phyloP scores from a whole-genome alignment of 768 basidiomycete species.

The Mycena olivaceomarginata region DNA sequence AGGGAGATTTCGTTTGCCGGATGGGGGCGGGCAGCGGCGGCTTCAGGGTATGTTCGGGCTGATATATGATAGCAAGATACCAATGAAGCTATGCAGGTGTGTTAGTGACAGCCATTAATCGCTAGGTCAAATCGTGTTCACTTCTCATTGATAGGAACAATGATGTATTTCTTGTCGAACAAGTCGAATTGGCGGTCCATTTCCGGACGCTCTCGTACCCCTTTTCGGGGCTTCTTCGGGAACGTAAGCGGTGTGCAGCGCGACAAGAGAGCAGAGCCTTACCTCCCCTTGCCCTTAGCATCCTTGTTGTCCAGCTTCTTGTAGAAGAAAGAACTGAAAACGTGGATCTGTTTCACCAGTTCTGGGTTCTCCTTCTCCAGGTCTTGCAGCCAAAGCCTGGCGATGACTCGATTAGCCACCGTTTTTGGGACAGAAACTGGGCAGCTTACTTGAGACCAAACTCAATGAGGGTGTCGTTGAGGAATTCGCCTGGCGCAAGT shows the following conservation, averaged over 20 bases:
- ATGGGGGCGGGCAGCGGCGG: constrained; percentile 53
- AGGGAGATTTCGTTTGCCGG: constrained; percentile 26
- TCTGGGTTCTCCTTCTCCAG: constrained; percentile 73
- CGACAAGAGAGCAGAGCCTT: constrained; percentile 41
- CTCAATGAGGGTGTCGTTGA: constrained; percentile 98
- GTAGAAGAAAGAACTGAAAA: constrained; percentile 99
- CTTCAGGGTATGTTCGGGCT: constrained; percentile 80
- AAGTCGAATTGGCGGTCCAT: constrained; percentile 94
- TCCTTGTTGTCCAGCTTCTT: constrained; percentile 88
- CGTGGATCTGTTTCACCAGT: constrained; percentile 84
- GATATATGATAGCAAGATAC: constrained; percentile 96
- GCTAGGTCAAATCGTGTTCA: constrained; percentile 58
- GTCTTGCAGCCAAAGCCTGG: constrained; percentile 82
- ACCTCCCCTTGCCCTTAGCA: constrained; percentile 74
- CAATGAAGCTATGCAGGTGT: constrained; percentile 85
- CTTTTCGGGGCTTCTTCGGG: constrained; percentile 66
- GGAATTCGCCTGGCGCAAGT: constrained; percentile 86
- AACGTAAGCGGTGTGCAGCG: constrained; percentile 19
- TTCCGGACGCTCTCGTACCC: constrained; percentile 92
- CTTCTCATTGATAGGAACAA: constrained; percentile 99
- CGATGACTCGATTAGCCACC: constrained; percentile 28
- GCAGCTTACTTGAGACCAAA: constrained; percentile 91
- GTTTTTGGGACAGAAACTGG: not conserved
- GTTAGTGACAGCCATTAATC: not conserved
- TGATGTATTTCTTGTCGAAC: constrained; percentile 93